A percentile compares a stretch with the other conserved stretches of the same genome.
Conservation (phyloP, 768 basidiomycete genomes). For the Tricholoma sp. region DNA sequence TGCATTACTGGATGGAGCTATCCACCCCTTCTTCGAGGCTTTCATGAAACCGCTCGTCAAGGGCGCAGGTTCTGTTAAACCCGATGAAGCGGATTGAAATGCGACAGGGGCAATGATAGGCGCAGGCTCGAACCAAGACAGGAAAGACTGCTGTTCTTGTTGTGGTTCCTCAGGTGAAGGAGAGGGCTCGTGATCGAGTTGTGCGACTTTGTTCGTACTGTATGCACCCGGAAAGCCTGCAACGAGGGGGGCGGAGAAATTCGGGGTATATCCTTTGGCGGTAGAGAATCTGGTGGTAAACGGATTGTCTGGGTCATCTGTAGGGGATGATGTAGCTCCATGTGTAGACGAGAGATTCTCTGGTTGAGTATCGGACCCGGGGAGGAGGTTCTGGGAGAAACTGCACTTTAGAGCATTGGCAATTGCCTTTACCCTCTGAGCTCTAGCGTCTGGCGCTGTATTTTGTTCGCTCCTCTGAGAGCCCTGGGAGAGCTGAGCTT, state of each 20-base stretch:
- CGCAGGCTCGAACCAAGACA: slow-evolving; percentile 45
- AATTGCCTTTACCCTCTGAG: slow-evolving; percentile 1
- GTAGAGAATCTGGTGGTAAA: slow-evolving; percentile 20
- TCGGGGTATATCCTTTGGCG: not conserved
- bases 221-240: slow-evolving; percentile 25
- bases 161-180: slow-evolving; percentile 37
- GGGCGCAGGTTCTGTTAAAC: slow-evolving; percentile 4
- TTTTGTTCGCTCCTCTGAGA: slow-evolving; percentile 6
- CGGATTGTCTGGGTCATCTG: slow-evolving; percentile 40
- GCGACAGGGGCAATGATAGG: slow-evolving; percentile 21
- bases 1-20: slow-evolving; percentile 50
- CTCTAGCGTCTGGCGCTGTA: slow-evolving; percentile 1
- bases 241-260: slow-evolving; percentile 10
- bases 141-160: slow-evolving; percentile 34
- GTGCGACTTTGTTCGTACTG: slow-evolving; percentile 9
- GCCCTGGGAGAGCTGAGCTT: slow-evolving; percentile 38
- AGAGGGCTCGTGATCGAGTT: slow-evolving; percentile 22
- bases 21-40: slow-evolving; percentile 30
- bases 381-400: not conserved
- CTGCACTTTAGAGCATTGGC: slow-evolving; percentile 3
- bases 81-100: slow-evolving; percentile 31
- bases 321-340: slow-evolving; percentile 5
- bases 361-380: not conserved
- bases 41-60: slow-evolving; percentile 21
- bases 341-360: not conserved